Conservation (phyloP, 768 basidiomycete species). For the Suillus subaureus region DNA sequence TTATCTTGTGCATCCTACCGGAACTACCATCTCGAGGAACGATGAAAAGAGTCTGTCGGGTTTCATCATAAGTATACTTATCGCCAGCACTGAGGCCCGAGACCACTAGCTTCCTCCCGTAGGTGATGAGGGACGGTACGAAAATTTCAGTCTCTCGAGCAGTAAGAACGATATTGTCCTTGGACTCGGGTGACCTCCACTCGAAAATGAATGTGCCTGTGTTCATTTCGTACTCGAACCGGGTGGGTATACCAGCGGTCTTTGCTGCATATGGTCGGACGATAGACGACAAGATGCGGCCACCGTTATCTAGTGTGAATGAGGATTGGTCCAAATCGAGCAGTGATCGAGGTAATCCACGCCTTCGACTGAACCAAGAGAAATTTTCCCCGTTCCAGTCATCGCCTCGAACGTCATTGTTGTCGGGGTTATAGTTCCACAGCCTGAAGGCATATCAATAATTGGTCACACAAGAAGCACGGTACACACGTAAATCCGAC, state of each 20-base stretch:
- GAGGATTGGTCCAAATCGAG: constrained; percentile 62
- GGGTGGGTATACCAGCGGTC: constrained; percentile 80
- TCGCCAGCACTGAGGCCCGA: constrained; percentile 55
- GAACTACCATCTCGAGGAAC: constrained; percentile 46
- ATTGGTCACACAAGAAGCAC: background rate
- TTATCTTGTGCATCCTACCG: constrained; percentile 50
- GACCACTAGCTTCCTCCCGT: constrained; percentile 58
- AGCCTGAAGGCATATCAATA: constrained; percentile 48
- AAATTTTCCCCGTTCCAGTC: constrained; percentile 98
- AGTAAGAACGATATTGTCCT: constrained; percentile 28
- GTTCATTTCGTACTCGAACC: constrained; percentile 77
- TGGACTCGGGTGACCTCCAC: constrained; percentile 49
- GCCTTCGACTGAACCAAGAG: constrained; percentile 81
- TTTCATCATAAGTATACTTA: constrained; percentile 58
- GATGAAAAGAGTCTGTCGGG: constrained; percentile 76
- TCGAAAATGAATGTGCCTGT: constrained; percentile 65
- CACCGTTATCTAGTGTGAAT: constrained; percentile 81
- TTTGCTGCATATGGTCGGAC: constrained; percentile 93
- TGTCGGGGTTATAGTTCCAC: constrained; percentile 94
- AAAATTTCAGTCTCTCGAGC: constrained; percentile 85
- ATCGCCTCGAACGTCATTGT: constrained; percentile 79
- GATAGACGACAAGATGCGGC: constrained; percentile 71
- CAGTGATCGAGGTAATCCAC: constrained; percentile 56
- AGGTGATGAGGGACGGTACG: constrained; percentile 64
- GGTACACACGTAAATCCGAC: constrained; percentile 82